These are phyloP conservation scores for Ceratobasidium papillatum DNA, from an alignment of 1,284 basidiomycete species.

Conservation along the genomic window DNA sequence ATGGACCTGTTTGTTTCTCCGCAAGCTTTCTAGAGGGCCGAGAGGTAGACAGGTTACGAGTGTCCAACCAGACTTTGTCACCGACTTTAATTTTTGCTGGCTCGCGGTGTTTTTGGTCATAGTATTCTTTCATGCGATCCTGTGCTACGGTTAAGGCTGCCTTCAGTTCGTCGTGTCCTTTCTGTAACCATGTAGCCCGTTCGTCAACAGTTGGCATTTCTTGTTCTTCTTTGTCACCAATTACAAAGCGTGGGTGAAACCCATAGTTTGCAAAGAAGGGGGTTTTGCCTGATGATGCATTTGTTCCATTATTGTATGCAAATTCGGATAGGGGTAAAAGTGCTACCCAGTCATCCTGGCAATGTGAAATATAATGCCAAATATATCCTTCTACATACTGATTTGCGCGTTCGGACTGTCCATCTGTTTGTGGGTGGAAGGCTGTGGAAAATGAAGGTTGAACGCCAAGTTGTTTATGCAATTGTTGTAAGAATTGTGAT, in stretches of 20 bases:
- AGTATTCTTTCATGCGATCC: slow-evolving; percentile 6
- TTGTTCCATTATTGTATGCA: slow-evolving; percentile 45
- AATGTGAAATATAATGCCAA: slow-evolving; percentile 41
- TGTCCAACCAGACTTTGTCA: no score
- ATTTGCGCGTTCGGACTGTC: slow-evolving; percentile 52
- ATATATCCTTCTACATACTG: slow-evolving; percentile 48
- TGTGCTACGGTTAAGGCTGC: slow-evolving; percentile 19
- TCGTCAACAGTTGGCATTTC: slow-evolving; percentile 1
- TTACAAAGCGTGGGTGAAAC: slow-evolving; percentile 44
- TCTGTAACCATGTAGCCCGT: neutral
- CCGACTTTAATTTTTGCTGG: no score
- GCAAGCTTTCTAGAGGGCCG: no score
- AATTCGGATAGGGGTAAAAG: slow-evolving; percentile 46
- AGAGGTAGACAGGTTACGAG: no score
- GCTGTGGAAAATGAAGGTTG: slow-evolving; percentile 48
- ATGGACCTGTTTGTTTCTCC: no score
- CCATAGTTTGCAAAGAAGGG: slow-evolving; percentile 49
- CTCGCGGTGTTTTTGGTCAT: neutral
- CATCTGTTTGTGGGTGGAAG: no score
- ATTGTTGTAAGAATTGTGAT: slow-evolving; percentile 44
- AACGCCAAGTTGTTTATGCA: slow-evolving; percentile 41
- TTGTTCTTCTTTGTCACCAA: neutral
- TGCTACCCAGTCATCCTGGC: slow-evolving; percentile 45
- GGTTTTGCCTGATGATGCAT: slow-evolving; percentile 43
- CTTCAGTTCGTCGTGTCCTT: slow-evolving; percentile 7